Base-by-base conservation (phyloP, 2,329 filamentous ascomycete genomes). In the Orbilia brochopaga region DNA sequence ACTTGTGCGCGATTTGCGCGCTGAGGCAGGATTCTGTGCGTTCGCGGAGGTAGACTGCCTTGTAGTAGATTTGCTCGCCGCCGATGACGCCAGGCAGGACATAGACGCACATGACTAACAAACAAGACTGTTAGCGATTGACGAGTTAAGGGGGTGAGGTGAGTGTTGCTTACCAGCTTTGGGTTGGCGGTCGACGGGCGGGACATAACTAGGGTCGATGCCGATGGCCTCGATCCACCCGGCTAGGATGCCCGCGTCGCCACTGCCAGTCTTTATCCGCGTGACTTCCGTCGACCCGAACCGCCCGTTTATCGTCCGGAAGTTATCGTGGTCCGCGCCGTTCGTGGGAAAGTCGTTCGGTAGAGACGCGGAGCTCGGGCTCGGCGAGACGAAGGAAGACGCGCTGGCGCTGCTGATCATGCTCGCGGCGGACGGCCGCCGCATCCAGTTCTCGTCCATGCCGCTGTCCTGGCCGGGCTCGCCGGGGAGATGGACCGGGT, bases 171-270 rank as follows among this genome's bases (percentile, higher is more conserved):
- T 82, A 86, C 84, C 82, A 75, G 87, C 86, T 79, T 91, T 95
- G 19, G 87, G 82, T 7, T 84, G 81, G 65, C 85, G 86, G 76
- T 95, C 90, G 0, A 84, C 81, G 0, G 92, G 92, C 50, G 94
- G 89, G 66, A 88, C 86, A 78, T 97, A 99, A 1, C 85, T 85
- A 15, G 88, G 83, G 78, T 97, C 94, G n/a, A 97, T 91, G 32
- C 91, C 94, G 6, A 96, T 81, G 0, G 92, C 91, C 78, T 97
- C 92, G 74, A 97, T 94, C 88, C 90, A 96, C 4, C 90, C 89
- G 70, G 86, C 89, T 27, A 92, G 81, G 23, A 85, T 86, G 8
- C 88, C 88, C 37, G 85, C 81, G 21, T 86, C 85, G 59, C 88
- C 86, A 0, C 83, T 83, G 37, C 13, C 37, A 75, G 84, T 83